Conservation (phyloP, 495 filamentous ascomycete species). For the Daldinia concentrica region DNA sequence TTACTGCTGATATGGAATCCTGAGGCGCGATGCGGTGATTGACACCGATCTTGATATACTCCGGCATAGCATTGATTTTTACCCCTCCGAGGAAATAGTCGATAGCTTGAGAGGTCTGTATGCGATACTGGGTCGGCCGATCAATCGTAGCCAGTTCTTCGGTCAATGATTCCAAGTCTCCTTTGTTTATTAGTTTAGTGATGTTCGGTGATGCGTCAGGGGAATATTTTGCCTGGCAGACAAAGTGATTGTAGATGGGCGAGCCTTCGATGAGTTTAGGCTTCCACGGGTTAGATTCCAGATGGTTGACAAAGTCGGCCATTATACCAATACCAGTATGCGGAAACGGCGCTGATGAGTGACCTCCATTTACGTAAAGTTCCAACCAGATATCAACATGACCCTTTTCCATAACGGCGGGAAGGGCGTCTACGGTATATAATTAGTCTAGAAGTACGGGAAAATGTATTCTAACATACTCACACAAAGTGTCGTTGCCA, state of each 20-base stretch:
- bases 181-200: conserved; percentile 47
- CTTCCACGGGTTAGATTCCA: conserved; percentile 67
- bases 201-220: conserved; percentile 46
- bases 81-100: conserved; percentile 51
- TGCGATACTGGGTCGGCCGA: conserved; percentile 65
- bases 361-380: conserved; percentile 67
- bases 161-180: conserved; percentile 68
- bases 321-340: conserved; percentile 74
- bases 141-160: conserved; percentile 63
- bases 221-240: conserved; percentile 57
- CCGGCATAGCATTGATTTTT: conserved; percentile 73
- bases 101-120: conserved; percentile 66
- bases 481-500: conserved; percentile 47
- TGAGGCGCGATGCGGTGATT: conserved; percentile 73
- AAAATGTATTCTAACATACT: conserved; percentile 28
- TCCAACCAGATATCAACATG: conserved; percentile 60
- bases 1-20: conserved; percentile 60
- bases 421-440: conserved; percentile 59
- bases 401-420: conserved; percentile 62
- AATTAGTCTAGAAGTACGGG: conserved; percentile 50
- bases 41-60: conserved; percentile 66
- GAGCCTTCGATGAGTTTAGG: conserved; percentile 50
- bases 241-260: conserved; percentile 56
- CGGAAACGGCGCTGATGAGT: conserved; percentile 66
- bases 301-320: conserved; percentile 65